Evolutionary conservation across 1,284 basidiomycete genomes (phyloP), one percentile per base, ranked within the genome.

Genomic region (Ceratobasidium sp.): DNA sequence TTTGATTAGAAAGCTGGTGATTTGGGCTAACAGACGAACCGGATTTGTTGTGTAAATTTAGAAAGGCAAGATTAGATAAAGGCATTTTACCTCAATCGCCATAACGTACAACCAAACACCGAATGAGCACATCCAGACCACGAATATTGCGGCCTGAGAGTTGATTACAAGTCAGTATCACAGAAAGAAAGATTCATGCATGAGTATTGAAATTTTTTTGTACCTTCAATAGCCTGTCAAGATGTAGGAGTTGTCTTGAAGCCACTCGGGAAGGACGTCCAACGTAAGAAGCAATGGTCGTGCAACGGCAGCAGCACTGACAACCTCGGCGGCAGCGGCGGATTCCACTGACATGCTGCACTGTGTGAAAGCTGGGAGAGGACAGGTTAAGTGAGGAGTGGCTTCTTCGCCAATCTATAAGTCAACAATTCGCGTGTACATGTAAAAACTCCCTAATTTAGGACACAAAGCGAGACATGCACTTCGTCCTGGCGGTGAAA

Each of bases 11-110:
- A 69, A n/a, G 17, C 49, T 67, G 8, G 58, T 53, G 58, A 66
- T 60, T 42, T 45, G 60, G 61, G 61, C 68, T 26, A 61, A 35
- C 51, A 49, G 66, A 63, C 84, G 75, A 80, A 92, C 93, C 88
- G 76, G 92, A 94, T 84, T 95, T 93, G 80, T 95, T 96, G 83
- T 96, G 94, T 73, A 94, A 80, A 84, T 94, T 94, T 95, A 78
- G 6, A 26, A 74, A 77, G 76, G 23, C 35, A 77, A 58, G 37
- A 31, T 60, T 45, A 74, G 39, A 71, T 64, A n/a, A 66, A 47
- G 28, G 45, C 28, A 42, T 31, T 76, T 61, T 77, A 76, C 45
- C 75, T 17, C 76, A 78, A 76, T 73, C 76, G 78, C 42, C 54
- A 71, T 23, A 26, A 86, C 91, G 83, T 84, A 94, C 94, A 95